Percentiles rank a stretch among this genome's conserved stretches.
phyloP scores from a whole-genome alignment of 2,329 filamentous ascomycete species.

The Colletotrichum noveboracense region DNA sequence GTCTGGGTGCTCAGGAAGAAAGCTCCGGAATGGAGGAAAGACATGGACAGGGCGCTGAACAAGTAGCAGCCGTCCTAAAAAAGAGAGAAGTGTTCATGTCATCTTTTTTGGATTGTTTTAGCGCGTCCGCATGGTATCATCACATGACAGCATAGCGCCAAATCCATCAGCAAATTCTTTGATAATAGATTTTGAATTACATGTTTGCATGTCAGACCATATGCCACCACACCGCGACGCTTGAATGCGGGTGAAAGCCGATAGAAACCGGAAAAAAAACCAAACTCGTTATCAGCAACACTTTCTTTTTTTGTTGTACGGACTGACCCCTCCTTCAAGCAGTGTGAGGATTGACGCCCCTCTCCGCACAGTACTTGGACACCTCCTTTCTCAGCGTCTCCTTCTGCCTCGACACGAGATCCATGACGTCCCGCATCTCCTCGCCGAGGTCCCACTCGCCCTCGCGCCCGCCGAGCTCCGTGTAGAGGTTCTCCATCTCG shows the following conservation, averaged over 20 bases:
- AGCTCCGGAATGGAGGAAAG: slow-evolving; percentile 66
- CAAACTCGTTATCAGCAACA: neutral
- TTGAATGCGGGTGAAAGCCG: neutral
- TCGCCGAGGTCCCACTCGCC: slow-evolving; percentile 48
- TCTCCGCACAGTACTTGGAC: slow-evolving; percentile 73
- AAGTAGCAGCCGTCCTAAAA: neutral
- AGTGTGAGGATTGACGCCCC: slow-evolving; percentile 41
- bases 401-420: slow-evolving; percentile 66
- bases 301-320: neutral
- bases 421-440: slow-evolving; percentile 67
- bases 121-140: neutral
- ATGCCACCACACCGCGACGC: neutral
- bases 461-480: slow-evolving; percentile 45
- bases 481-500: slow-evolving; percentile 69
- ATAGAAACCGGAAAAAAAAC: neutral
- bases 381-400: slow-evolving; percentile 76
- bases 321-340: neutral
- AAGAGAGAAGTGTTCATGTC: neutral
- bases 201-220: neutral
- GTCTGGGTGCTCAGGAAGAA: slow-evolving; percentile 67
- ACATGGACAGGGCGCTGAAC: slow-evolving; percentile 60
- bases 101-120: neutral
- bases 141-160: neutral
- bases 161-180: neutral
- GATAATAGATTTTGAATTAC: neutral